Percentiles rank a stretch among this genome's conserved stretches.
Conservation (phyloP, 108 stramenopile species). For the Skeletonema marinoi region DNA sequence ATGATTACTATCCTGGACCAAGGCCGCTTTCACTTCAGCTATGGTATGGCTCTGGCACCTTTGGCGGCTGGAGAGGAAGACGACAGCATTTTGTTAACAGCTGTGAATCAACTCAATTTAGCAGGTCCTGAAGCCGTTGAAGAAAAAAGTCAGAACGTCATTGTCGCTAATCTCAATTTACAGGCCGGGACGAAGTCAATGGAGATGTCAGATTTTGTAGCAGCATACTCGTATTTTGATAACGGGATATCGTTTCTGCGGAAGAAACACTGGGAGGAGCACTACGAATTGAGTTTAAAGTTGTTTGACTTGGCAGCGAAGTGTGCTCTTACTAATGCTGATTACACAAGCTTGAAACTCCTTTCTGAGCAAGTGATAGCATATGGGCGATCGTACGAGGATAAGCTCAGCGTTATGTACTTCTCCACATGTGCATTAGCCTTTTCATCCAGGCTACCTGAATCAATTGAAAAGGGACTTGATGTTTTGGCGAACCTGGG, state of each 20-base stretch:
- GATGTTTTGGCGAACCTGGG: constrained; percentile 2
- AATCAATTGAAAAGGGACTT: constrained; percentile 1
- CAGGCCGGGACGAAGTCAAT: constrained; percentile 39
- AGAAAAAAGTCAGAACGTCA: neutral
- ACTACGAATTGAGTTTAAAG: constrained; percentile 1
- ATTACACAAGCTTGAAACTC: neutral
- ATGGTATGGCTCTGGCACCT: constrained; percentile 7
- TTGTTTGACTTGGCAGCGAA: neutral
- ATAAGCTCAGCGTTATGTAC: constrained; percentile 1
- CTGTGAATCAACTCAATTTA: constrained; percentile 23
- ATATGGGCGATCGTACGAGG: neutral
- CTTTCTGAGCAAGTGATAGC: neutral
- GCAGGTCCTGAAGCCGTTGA: constrained; percentile 13
- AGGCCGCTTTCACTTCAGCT: neutral
- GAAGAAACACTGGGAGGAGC: constrained; percentile 26
- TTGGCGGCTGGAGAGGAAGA: neutral
- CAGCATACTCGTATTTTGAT: no score
- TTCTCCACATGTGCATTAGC: neutral
- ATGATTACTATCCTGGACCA: neutral
- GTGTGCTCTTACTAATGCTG: constrained; percentile 7
- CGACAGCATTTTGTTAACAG: constrained; percentile 17
- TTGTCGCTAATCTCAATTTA: constrained; percentile 17
- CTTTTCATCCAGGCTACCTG: neutral
- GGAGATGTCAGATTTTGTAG: constrained; percentile 15
- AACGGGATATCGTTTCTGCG: constrained; percentile 25